Conservation (phyloP, 1,139 yeast species). For the Keqinozyma sinolaborantium region DNA sequence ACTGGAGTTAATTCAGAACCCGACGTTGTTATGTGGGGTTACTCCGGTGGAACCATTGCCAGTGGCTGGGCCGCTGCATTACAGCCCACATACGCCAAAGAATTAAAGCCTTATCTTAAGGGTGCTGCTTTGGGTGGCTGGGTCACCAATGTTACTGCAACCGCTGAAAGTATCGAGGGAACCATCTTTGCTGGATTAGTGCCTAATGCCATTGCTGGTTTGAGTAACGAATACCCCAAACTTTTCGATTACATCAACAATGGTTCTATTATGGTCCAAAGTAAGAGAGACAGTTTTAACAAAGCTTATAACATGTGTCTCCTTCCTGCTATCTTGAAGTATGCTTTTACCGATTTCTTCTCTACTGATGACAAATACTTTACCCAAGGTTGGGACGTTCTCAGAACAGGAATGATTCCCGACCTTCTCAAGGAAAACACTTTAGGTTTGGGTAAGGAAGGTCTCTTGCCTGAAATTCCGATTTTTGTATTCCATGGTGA, state of each 20-base stretch:
- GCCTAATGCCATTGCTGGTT: slow-evolving; percentile 17
- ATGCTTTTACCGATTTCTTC: slow-evolving; percentile 11
- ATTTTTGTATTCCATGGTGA: slow-evolving; percentile 25
- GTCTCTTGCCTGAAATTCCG: slow-evolving; percentile 19
- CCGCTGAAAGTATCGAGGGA: slow-evolving; percentile 17
- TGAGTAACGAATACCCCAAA: slow-evolving; percentile 10
- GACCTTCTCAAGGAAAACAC: slow-evolving; percentile 16
- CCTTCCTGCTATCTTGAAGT: slow-evolving; percentile 4
- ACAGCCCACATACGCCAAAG: slow-evolving; percentile 30
- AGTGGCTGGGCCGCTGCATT: slow-evolving; percentile 32
- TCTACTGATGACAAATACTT: slow-evolving; percentile 9
- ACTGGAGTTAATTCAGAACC: slow-evolving; percentile 22
- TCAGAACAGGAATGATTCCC: slow-evolving; percentile 3
- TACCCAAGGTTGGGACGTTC: background rate
- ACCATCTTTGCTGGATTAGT: slow-evolving; percentile 20
- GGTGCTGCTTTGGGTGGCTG: slow-evolving; percentile 34
- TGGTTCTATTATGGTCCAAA: slow-evolving; percentile 2
- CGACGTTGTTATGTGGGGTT: slow-evolving; percentile 28
- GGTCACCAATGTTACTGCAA: slow-evolving; percentile 19
- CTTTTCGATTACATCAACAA: slow-evolving; percentile 2
- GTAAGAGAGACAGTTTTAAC: slow-evolving; percentile 3
- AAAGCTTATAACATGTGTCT: background rate
- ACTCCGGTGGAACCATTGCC: slow-evolving; percentile 35
- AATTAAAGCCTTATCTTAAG: slow-evolving; percentile 18
- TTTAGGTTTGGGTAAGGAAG: slow-evolving; percentile 10